Percentiles rank a stretch among this genome's conserved stretches.
Conservation (phyloP, 176 grass and related monocot genomes). For the Typha latifolia region DNA sequence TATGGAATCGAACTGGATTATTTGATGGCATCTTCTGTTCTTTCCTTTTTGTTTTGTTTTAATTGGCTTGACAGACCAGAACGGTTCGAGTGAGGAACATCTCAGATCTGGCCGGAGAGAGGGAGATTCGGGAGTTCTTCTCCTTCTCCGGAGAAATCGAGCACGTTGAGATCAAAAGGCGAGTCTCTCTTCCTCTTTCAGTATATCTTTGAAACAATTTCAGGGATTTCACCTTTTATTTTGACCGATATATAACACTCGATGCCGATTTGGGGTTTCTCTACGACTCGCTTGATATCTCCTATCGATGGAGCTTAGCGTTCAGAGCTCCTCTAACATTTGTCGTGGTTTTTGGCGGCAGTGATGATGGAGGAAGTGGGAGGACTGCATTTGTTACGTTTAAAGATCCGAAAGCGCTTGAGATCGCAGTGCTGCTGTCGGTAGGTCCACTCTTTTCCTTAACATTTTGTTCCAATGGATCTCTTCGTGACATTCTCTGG, state of each 20-base stretch:
- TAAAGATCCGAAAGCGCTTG: constrained; percentile 81
- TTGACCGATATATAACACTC: constrained; percentile 2
- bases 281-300: no score
- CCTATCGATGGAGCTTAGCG: no score
- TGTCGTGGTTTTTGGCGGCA: constrained; percentile 16
- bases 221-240: background rate
- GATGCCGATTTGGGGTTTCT: no score
- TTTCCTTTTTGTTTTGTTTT: constrained; percentile 11
- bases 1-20: background rate
- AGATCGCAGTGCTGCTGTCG: constrained; percentile 86
- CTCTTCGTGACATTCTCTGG: background rate
- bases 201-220: background rate
- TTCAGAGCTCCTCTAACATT: background rate
- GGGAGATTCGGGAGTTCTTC: constrained; percentile 98
- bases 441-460: constrained; percentile 23
- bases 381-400: constrained; percentile 81
- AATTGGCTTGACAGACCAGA: constrained; percentile 31
- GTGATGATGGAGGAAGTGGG: constrained; percentile 38
- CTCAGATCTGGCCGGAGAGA: constrained; percentile 90
- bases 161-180: constrained; percentile 63
- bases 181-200: constrained; percentile 5
- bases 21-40: background rate
- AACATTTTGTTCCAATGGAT: background rate
- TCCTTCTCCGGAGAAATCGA: constrained; percentile 97
- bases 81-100: constrained; percentile 80